Percentiles rank a stretch among this genome's conserved stretches.
Conservation (phyloP, 768 basidiomycete genomes). For the Boletus vinaceobasis region DNA sequence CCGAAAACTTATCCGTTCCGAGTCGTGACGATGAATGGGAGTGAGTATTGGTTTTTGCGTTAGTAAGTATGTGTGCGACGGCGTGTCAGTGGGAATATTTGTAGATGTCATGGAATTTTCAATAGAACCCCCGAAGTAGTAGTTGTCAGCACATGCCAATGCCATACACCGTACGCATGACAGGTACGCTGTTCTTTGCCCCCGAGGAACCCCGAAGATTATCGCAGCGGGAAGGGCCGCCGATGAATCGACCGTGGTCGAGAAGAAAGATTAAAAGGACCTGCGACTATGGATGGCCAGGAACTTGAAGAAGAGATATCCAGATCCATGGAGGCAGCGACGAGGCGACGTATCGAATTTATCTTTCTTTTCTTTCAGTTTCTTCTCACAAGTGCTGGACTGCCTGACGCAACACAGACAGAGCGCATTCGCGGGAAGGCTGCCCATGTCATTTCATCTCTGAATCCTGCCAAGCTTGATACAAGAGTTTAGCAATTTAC, state of each 20-base stretch:
- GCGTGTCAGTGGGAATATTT: constrained; percentile 4
- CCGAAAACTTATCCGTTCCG: constrained; percentile 1
- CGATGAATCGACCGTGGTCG: constrained; percentile 54
- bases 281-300: constrained; percentile 42
- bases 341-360: constrained; percentile 43
- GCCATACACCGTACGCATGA: constrained; percentile 8
- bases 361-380: neutral
- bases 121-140: constrained; percentile 2
- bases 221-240: constrained; percentile 64
- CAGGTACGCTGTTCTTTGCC: constrained; percentile 80
- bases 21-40: constrained; percentile 10
- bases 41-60: neutral
- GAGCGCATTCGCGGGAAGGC: constrained; percentile 78
- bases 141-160: neutral
- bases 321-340: constrained; percentile 69
- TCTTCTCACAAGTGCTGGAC: constrained; percentile 3
- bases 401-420: constrained; percentile 60
- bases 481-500: constrained; percentile 88
- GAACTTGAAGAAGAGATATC: constrained; percentile 29
- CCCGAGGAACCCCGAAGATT: constrained; percentile 64
- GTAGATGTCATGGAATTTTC: constrained; percentile 3
- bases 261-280: constrained; percentile 63
- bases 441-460: constrained; percentile 59
- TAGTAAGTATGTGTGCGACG: too few relatives aligned
- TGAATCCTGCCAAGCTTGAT: constrained; percentile 79